A percentile compares a stretch with the other conserved stretches of the same genome.
These are phyloP conservation scores for Scutellaria galericulata DNA, from an alignment of 257 asterid species.

Conservation along the genomic window DNA sequence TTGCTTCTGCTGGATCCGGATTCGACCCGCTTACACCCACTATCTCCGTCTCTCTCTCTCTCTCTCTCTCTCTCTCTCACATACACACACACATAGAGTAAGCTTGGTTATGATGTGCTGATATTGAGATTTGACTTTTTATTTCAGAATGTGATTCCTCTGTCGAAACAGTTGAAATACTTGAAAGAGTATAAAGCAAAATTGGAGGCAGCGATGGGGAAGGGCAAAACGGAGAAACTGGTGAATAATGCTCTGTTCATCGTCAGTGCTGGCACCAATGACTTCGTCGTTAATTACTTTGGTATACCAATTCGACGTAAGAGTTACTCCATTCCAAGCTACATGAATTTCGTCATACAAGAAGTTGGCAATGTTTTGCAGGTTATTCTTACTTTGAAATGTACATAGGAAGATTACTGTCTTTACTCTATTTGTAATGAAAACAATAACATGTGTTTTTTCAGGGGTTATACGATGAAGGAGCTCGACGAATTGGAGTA, in stretches of 20 bases:
- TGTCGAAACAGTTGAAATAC: conserved; percentile 54
- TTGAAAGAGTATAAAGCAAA: conserved; percentile 55
- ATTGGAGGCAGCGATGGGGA: conserved; percentile 51
- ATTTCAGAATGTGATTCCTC: conserved; percentile 62
- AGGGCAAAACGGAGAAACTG: conserved; percentile 46
- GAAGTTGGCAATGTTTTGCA: conserved; percentile 47
- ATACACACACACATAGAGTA: neutral
- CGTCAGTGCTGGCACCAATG: conserved; percentile 86
- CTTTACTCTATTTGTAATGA: no score
- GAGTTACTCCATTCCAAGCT: conserved; percentile 50
- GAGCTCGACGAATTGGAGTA: conserved; percentile 73
- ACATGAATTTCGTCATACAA: conserved; percentile 52
- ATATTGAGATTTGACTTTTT: neutral
- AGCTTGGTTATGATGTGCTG: neutral
- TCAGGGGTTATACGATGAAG: conserved; percentile 58
- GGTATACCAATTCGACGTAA: conserved; percentile 58
- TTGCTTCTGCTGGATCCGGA: conserved; percentile 92
- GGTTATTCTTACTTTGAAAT: conserved; percentile 40
- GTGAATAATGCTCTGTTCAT: conserved; percentile 54
- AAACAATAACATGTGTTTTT: no score
- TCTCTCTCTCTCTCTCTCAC: conserved; percentile 8
- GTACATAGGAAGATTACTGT: no score
- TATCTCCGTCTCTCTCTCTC: conserved; percentile 50
- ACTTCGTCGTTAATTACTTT: conserved; percentile 67
- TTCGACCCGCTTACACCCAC: conserved; percentile 77